phyloP scores from a whole-genome alignment of 192 early-diverging fungal species.

The Entrophospora sp. region DNA sequence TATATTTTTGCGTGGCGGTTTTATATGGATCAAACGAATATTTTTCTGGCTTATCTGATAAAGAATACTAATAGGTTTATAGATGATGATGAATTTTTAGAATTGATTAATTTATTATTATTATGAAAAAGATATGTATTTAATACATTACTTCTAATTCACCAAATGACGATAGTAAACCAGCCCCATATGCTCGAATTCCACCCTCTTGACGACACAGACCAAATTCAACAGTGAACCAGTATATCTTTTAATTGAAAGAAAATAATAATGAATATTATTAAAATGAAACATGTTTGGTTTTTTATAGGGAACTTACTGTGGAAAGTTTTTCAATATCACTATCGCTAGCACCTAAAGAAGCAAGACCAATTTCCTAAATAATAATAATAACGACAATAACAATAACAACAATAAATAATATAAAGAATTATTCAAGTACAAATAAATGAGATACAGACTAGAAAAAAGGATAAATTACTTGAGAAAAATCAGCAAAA shows the following conservation, averaged over 20 bases:
- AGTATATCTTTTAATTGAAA: conserved; percentile 45
- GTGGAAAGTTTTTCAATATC: conserved; percentile 88
- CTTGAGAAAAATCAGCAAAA: conserved; percentile 87
- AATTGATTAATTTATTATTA: background rate
- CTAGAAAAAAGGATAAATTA: background rate
- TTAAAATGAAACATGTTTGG: too few relatives aligned
- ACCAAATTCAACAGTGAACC: conserved; percentile 96
- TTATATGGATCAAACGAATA: conserved; percentile 79
- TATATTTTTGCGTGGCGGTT: conserved; percentile 64
- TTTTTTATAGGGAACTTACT: background rate
- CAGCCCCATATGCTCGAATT: conserved; percentile 85
- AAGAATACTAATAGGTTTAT: conserved; percentile 42
- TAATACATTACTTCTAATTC: conserved; percentile 58
- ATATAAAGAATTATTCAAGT: background rate
- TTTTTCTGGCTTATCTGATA: conserved; percentile 71
- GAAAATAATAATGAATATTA: background rate
- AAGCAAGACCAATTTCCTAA: conserved; percentile 83
- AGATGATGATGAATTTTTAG: background rate
- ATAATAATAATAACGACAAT: background rate
- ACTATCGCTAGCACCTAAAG: conserved; percentile 83
- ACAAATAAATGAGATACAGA: background rate
- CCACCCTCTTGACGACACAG: conserved; percentile 63
- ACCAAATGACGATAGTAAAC: conserved; percentile 87
- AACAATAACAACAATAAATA: background rate
- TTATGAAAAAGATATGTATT: background rate